Evolutionary conservation across 257 asterid genomes (phyloP).

Genomic region (Plantago major): DNA sequence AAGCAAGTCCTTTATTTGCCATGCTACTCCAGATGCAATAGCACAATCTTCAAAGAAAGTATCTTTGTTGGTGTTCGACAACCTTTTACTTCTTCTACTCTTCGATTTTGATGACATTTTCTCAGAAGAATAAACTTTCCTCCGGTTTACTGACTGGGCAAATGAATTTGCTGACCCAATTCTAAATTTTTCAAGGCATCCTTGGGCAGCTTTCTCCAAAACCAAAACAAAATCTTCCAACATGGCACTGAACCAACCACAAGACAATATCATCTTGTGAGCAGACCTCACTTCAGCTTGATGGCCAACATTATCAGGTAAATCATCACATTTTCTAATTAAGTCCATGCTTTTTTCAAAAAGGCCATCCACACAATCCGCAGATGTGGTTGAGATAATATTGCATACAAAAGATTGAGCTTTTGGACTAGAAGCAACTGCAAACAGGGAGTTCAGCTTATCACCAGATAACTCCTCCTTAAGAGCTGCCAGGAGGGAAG

Average conservation of each 20-base stretch:
- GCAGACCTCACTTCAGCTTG: conserved; percentile 77
- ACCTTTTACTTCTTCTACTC: conserved; percentile 29
- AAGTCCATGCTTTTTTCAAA: conserved; percentile 70
- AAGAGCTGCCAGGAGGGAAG: conserved; percentile 45
- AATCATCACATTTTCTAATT: conserved; percentile 47
- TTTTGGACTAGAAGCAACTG: conserved; percentile 60
- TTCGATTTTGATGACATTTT: conserved; percentile 44
- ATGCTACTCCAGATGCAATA: conserved; percentile 70
- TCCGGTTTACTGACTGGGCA: conserved; percentile 30
- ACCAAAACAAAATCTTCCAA: conserved; percentile 50
- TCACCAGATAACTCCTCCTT: conserved; percentile 54
- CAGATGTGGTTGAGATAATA: conserved; percentile 54
- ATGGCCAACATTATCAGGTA: conserved; percentile 45
- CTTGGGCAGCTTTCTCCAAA: conserved; percentile 60
- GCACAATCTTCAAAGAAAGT: conserved; percentile 55
- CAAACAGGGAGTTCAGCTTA: conserved; percentile 60
- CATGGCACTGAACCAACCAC: conserved; percentile 82
- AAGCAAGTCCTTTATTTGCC: conserved; percentile 91
- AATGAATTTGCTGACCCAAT: conserved; percentile 28
- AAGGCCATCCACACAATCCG: conserved; percentile 47
- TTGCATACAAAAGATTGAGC: conserved; percentile 78
- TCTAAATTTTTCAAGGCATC: conserved; percentile 46
- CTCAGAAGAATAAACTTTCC: conserved; percentile 34
- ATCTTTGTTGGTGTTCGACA: conserved; percentile 22
- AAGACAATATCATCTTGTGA: conserved; percentile 67